Evolutionary conservation across 2,329 filamentous ascomycete species (phyloP).

Genomic region (Aspergillus piperis): DNA sequence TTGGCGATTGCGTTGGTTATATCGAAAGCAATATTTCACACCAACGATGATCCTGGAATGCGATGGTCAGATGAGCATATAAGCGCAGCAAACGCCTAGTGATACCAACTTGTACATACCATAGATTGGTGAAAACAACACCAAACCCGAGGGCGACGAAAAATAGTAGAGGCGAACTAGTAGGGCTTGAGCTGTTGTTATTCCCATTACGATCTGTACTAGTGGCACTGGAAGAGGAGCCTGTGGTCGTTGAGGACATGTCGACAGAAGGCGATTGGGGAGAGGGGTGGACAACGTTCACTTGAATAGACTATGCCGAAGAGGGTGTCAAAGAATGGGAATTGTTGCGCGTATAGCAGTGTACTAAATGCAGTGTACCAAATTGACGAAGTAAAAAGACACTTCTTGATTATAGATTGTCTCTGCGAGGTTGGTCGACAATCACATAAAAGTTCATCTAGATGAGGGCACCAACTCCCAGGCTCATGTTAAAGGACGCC

Average conservation of each 20-base stretch:
- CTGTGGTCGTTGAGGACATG: slow-evolving; percentile 34
- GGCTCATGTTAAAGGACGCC: slow-evolving; percentile 11
- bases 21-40: slow-evolving; percentile 98
- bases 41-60: slow-evolving; percentile 92
- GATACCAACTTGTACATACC: slow-evolving; percentile 61
- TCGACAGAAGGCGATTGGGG: slow-evolving; percentile 4
- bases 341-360: background rate
- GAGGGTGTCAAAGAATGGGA: background rate
- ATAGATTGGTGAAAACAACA: slow-evolving; percentile 97
- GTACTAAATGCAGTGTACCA: background rate
- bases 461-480: slow-evolving; percentile 9
- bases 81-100: background rate
- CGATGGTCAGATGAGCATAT: background rate
- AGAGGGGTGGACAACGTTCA: background rate
- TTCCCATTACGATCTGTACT: slow-evolving; percentile 31
- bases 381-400: background rate
- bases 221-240: slow-evolving; percentile 29
- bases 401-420: background rate
- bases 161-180: slow-evolving; percentile 77
- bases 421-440: slow-evolving; percentile 5
- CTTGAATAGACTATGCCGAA: background rate
- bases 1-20: slow-evolving; percentile 89
- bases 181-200: slow-evolving; percentile 51
- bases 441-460: slow-evolving; percentile 15
- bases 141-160: slow-evolving; percentile 96